These are phyloP conservation scores for Polymyxa betae DNA, from an alignment of 208 protist genomes.

Conservation along the genomic window DNA sequence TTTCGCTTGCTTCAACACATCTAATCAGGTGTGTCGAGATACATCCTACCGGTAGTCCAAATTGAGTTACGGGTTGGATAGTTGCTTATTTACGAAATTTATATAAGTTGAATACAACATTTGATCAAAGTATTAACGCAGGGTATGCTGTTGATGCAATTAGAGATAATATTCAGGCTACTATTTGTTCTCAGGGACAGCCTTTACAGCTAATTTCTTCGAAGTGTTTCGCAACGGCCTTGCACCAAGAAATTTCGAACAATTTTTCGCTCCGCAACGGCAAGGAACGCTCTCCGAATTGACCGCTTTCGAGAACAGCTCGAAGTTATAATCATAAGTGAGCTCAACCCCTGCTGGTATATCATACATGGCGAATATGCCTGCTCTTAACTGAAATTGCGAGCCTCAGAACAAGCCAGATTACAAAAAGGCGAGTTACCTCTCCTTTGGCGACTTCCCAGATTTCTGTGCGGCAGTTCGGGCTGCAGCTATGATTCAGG, in stretches of 20 bases:
- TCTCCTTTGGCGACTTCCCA: background rate
- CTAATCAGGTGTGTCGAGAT: too few species aligned
- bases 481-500: constrained; percentile 64
- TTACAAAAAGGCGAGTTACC: background rate
- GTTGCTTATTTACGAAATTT: too few species aligned
- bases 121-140: too few species aligned
- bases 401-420: background rate
- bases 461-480: constrained; percentile 57
- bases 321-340: constrained; percentile 58
- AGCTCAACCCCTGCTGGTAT: constrained; percentile 49
- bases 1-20: too few species aligned
- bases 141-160: too few species aligned
- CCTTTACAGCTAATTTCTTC: too few species aligned
- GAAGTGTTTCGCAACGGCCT: background rate
- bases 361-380: constrained; percentile 49
- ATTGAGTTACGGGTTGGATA: too few species aligned
- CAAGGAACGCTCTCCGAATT: background rate
- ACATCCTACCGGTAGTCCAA: too few species aligned
- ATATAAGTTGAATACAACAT: too few species aligned
- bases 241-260: background rate
- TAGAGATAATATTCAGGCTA: too few species aligned
- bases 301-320: constrained; percentile 9
- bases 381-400: constrained; percentile 23
- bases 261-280: background rate
- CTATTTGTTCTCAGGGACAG: too few species aligned